These are phyloP conservation scores for Neofusicoccum sp. DNA, from an alignment of 2,329 filamentous ascomycete genomes.

Conservation along the genomic window DNA sequence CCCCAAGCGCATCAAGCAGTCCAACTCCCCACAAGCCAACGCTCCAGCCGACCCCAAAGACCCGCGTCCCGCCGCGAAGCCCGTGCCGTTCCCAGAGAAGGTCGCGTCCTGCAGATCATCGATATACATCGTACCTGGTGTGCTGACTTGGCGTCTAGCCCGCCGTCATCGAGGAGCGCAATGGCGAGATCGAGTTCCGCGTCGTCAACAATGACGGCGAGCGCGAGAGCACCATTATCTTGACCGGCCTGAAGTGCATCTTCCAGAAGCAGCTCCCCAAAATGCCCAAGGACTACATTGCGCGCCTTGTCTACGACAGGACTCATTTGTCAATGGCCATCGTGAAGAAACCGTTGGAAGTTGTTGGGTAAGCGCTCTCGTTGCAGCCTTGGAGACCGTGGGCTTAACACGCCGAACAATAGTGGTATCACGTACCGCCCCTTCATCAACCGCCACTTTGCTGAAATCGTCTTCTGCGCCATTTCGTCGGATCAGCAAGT, in stretches of 20 bases:
- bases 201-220: slow-evolving; percentile 96
- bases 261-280: slow-evolving; percentile 98
- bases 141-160: slow-evolving; percentile 53
- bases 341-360: slow-evolving; percentile 91
- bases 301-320: slow-evolving; percentile 92
- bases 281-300: slow-evolving; percentile 99
- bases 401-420: neutral
- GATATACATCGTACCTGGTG: neutral
- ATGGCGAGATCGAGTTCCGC: slow-evolving; percentile 91
- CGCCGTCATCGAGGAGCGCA: slow-evolving; percentile 88
- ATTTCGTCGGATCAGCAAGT: slow-evolving; percentile 98
- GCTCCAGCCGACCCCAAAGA: slow-evolving; percentile 36
- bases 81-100: slow-evolving; percentile 88
- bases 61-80: slow-evolving; percentile 52
- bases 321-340: slow-evolving; percentile 96
- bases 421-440: slow-evolving; percentile 95
- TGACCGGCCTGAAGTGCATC: slow-evolving; percentile 94
- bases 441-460: slow-evolving; percentile 88
- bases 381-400: neutral
- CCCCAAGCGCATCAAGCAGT: slow-evolving; percentile 57
- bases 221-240: slow-evolving; percentile 84
- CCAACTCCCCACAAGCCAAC: slow-evolving; percentile 28
- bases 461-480: slow-evolving; percentile 98
- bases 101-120: slow-evolving; percentile 40
- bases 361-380: slow-evolving; percentile 60